Percentiles rank a stretch among this genome's conserved stretches.
phyloP scores from a whole-genome alignment of 148 eudicot genomes.

The Fagopyrum tataricum region DNA sequence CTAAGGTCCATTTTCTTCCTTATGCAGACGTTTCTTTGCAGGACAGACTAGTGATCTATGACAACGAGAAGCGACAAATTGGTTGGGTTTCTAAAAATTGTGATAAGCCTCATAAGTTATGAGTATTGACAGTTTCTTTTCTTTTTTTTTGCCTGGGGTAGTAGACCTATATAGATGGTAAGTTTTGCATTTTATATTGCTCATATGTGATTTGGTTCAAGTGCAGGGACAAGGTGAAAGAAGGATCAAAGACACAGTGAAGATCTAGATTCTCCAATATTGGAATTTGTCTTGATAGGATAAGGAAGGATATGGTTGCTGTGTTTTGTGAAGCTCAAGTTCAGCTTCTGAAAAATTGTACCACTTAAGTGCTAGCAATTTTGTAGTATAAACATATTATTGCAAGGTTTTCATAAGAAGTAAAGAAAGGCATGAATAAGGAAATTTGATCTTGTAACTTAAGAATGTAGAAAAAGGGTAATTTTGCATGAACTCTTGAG shows the following conservation, averaged over 20 bases:
- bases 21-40: too few species aligned
- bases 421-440: not conserved
- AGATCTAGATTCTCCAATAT: not conserved
- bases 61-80: too few species aligned
- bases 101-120: too few species aligned
- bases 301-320: not conserved
- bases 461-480: too few species aligned
- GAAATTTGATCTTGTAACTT: not conserved
- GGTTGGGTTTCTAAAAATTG: too few species aligned
- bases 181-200: too few species aligned
- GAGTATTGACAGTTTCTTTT: too few species aligned
- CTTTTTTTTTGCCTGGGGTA: too few species aligned
- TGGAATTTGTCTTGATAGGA: not conserved
- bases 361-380: not conserved
- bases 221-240: not conserved
- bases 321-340: not conserved
- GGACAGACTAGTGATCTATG: too few species aligned
- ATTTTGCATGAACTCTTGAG: too few species aligned
- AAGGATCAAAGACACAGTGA: not conserved
- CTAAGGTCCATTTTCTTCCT: not conserved
- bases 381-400: not conserved
- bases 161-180: too few species aligned
- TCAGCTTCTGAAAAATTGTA: not conserved
- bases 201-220: not conserved
- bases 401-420: not conserved